These are phyloP conservation scores for Vigna trinervia DNA, from an alignment of 306 rosid species.

Conservation along the genomic window DNA sequence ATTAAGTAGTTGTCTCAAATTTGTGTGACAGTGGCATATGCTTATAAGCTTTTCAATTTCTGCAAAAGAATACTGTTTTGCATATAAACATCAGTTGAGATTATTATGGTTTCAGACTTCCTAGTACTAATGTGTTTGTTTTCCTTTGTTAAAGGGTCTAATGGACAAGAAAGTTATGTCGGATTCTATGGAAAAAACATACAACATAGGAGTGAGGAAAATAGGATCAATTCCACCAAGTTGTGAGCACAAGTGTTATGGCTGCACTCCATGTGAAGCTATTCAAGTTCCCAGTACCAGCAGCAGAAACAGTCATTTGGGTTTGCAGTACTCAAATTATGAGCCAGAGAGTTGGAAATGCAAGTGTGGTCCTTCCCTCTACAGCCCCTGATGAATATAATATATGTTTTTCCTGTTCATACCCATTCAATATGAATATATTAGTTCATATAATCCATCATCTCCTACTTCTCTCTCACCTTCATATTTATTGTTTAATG, in stretches of 20 bases:
- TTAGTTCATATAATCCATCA: background rate
- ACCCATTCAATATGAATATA: background rate
- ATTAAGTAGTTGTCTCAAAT: too few relatives aligned
- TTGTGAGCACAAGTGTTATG: constrained; percentile 89
- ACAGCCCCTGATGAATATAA: constrained; percentile 72
- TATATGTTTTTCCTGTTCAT: background rate
- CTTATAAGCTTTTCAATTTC: too few relatives aligned
- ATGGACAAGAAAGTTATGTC: constrained; percentile 41
- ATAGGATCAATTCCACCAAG: constrained; percentile 96
- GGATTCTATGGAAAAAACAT: constrained; percentile 29
- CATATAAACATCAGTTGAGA: too few relatives aligned
- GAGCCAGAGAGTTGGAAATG: constrained; percentile 99
- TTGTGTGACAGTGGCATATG: too few relatives aligned
- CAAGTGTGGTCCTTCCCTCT: constrained; percentile 90
- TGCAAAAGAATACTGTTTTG: too few relatives aligned
- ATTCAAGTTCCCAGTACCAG: constrained; percentile 79
- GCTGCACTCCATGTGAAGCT: constrained; percentile 92
- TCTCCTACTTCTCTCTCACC: constrained; percentile 14
- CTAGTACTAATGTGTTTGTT: background rate
- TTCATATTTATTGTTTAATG: constrained; percentile 16
- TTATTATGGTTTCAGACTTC: too few relatives aligned
- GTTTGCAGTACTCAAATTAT: constrained; percentile 77
- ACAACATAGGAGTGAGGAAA: constrained; percentile 48
- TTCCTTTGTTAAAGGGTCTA: constrained; percentile 45
- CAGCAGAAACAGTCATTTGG: constrained; percentile 53